phyloP scores from a whole-genome alignment of 2,329 filamentous ascomycete genomes.

The Ophiostoma triangulosporum region DNA sequence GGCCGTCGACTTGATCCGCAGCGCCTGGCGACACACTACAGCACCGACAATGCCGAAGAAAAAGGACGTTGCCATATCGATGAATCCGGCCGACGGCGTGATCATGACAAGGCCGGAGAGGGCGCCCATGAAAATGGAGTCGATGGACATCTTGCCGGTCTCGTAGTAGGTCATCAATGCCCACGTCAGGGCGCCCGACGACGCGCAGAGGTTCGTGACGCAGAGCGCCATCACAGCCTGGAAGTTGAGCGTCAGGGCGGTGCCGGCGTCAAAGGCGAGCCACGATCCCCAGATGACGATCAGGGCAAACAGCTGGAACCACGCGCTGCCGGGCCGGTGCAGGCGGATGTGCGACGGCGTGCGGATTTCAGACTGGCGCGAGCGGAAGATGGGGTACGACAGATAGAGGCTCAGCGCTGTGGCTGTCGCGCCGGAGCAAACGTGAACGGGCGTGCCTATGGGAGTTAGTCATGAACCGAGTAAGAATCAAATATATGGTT shows the following conservation, averaged over 20 bases:
- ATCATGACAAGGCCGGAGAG: slow-evolving; percentile 58
- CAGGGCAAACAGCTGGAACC: slow-evolving; percentile 52
- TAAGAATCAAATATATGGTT: not conserved
- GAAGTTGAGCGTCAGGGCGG: slow-evolving; percentile 81
- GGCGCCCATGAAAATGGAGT: slow-evolving; percentile 56
- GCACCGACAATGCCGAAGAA: slow-evolving; percentile 6
- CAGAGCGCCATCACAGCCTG: slow-evolving; percentile 91
- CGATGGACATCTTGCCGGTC: slow-evolving; percentile 79
- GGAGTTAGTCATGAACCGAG: not conserved
- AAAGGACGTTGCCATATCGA: slow-evolving; percentile 26
- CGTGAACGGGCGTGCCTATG: slow-evolving; percentile 74
- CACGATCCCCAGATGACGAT: slow-evolving; percentile 98
- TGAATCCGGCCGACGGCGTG: slow-evolving; percentile 55
- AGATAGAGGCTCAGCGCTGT: slow-evolving; percentile 94
- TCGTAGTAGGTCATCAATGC: slow-evolving; percentile 87
- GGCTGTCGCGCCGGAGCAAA: slow-evolving; percentile 81
- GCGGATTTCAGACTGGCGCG: slow-evolving; percentile 51
- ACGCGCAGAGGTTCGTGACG: slow-evolving; percentile 85
- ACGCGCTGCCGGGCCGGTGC: slow-evolving; percentile 6
- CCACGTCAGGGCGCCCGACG: slow-evolving; percentile 86
- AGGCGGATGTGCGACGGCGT: slow-evolving; percentile 7
- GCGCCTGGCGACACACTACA: slow-evolving; percentile 4
- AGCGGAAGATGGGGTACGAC: slow-evolving; percentile 57
- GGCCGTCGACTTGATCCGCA: slow-evolving; percentile 8
- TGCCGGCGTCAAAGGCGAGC: slow-evolving; percentile 96